Evolutionary conservation across 768 basidiomycete species (phyloP).

Genomic region (Pulveroboletus sp.): DNA sequence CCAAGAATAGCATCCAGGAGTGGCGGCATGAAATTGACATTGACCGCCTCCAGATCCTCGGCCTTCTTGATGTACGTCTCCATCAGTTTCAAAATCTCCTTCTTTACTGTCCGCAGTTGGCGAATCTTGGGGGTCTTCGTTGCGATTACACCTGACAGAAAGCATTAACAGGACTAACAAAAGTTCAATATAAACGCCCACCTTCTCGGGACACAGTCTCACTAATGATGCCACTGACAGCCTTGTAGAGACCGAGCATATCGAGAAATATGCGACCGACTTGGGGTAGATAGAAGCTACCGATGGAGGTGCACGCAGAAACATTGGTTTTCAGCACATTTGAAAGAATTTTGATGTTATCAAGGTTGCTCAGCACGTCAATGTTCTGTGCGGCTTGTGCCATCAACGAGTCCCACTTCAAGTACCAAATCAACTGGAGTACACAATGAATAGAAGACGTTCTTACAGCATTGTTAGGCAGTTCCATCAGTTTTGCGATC

Average conservation of each 20-base stretch:
- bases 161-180: constrained; percentile 1
- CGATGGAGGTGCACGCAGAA: constrained; percentile 94
- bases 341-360: constrained; percentile 94
- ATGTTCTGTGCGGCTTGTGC: constrained; percentile 88
- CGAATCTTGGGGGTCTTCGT: constrained; percentile 97
- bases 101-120: constrained; percentile 93
- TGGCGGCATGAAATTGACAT: constrained; percentile 88
- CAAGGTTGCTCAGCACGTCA: constrained; percentile 84
- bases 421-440: background rate
- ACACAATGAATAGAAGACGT: background rate
- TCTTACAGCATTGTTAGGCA: constrained; percentile 92
- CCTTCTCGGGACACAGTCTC: constrained; percentile 86
- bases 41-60: constrained; percentile 92
- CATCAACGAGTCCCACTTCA: constrained; percentile 96
- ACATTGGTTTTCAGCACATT: constrained; percentile 99
- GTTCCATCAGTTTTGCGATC: constrained; percentile 92
- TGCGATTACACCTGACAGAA: constrained; percentile 67
- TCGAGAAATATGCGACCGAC: constrained; percentile 94
- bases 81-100: constrained; percentile 95
- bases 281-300: constrained; percentile 96
- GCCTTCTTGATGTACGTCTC: constrained; percentile 98
- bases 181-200: constrained; percentile 29
- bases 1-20: constrained; percentile 96
- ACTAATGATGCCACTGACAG: constrained; percentile 94
- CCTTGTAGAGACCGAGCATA: constrained; percentile 97